Base-by-base conservation (phyloP, 169 alveolate species). In the Plasmodium adleri region DNA sequence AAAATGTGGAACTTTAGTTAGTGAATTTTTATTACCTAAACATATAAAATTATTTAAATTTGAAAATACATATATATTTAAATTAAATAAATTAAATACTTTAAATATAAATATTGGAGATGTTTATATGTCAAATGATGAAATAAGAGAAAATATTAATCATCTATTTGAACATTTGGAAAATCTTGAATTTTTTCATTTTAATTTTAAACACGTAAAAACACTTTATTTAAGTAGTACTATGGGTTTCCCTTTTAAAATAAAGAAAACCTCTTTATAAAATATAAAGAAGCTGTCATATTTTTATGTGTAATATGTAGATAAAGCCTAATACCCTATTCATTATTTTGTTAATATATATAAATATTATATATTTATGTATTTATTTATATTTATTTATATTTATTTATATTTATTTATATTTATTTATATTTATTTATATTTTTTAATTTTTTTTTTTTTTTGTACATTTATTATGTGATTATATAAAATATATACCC, bases 81-180 rank as follows among this genome's bases (percentile, higher is more conserved):
- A 92, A 50, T 64, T 95, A 26, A 95, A 94, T 66, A 92, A 91
- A 64, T 86, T 89, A 39, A 95, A 95, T 52, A 95, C 93, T 45
- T 73, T 94, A 63, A 94, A 94, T 89, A 88, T 94, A 75, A 94
- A 94, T 75, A 91, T 94, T 63, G 96, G 95, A 2, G 96, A 94
- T 74, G 95, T 94, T n/a, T 67, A 94, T 43, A 94, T 94, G 96
- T 72, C 95, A 28, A 67, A 60, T 68, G 96, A 94, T 60, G 92
- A 94, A 52, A 94, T 94, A n/a, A 88, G 95, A 45, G 92, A 92
- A 72, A 94, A 94, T 63, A 67, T 94, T 39, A 54, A 62, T 7
- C 47, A 83, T 45, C 49, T 83, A 3, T 83, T 83, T 72, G 91
- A 83, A 5, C 63, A 68, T 68, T 56, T 83, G 32, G 91, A 83